Evolutionary conservation across 2,329 filamentous ascomycete genomes (phyloP), one percentile per base, ranked within the genome.

Genomic region (Beauveria bassiana): DNA sequence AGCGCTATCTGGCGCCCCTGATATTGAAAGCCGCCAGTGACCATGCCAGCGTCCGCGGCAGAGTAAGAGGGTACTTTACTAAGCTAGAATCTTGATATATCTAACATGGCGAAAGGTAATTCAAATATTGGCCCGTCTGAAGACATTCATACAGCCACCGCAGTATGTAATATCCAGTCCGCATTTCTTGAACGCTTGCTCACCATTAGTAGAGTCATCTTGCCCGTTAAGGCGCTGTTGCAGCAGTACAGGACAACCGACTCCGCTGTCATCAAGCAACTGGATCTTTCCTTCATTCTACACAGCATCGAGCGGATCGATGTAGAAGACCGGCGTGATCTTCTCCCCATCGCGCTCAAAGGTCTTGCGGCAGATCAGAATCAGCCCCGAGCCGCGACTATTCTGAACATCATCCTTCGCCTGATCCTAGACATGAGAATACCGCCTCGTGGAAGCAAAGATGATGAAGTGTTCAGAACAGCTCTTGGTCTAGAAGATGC

Each of bases 221-320:
- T 99, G 6, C 95, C 95, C 0, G 92, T 98, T 14, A 83, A 85
- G n/a, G 85, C 87, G 18, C 80, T 99, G 20, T 74, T 98, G 60
- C 88, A 92, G 67, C 95, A 98, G 72, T 97, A 96, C 80, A 96
- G 96, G 73, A 70, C 90, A 24, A 85, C 85, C 43, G 80, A 86
- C 45, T 88, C 87, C 14, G 79, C 87, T 1, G 80, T 97, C 43
- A 85, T 99, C 65, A 88, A 91, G 65, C 90, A 96, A 71, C 89
- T 97, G 67, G 93, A 98, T 74, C 78, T 98, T 46, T 81, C 89
- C 20, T 96, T 96, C 71, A 89, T 97, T 43, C 90, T 96, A 69
- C 91, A 96, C 70, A 95, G 93, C 47, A 69, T 85, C 31, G 73
- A 77, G 47, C 78, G 81, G 3, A 71, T 83, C 24, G 73, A 78